Conservation (phyloP, 345 rosid species). For the Acer campestre region DNA sequence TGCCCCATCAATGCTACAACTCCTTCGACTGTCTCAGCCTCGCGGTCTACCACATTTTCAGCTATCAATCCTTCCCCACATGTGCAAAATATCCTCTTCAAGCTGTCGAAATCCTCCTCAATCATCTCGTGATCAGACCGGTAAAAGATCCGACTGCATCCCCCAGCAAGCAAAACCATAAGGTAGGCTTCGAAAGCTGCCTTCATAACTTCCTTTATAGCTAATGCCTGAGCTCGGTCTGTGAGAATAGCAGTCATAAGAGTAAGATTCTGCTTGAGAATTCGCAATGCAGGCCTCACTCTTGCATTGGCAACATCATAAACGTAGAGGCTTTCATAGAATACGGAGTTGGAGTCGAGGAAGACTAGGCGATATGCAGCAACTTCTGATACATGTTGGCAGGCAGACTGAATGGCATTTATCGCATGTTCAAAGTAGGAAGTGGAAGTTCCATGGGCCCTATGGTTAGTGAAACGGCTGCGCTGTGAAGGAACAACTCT, state of each 20-base stretch:
- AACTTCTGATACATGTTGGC: constrained; percentile 85
- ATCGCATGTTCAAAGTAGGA: constrained; percentile 64
- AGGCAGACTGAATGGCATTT: constrained; percentile 67
- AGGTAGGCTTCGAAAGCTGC: constrained; percentile 78
- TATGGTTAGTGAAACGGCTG: constrained; percentile 35
- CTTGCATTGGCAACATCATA: constrained; percentile 63
- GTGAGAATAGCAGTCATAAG: constrained; percentile 70
- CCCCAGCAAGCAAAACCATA: constrained; percentile 90
- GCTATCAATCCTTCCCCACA: constrained; percentile 78
- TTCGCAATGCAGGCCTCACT: constrained; percentile 58
- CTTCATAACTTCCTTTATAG: constrained; percentile 77
- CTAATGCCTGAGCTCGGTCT: constrained; percentile 71
- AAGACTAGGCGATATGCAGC: constrained; percentile 82
- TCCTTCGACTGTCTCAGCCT: constrained; percentile 75
- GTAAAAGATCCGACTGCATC: constrained; percentile 53
- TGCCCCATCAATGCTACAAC: constrained; percentile 73
- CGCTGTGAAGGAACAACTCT: constrained; percentile 44
- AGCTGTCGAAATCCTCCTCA: constrained; percentile 68
- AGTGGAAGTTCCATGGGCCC: constrained; percentile 36
- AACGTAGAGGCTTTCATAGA: constrained; percentile 71
- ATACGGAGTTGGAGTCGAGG: constrained; percentile 67
- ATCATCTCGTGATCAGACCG: constrained; percentile 57
- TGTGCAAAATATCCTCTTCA: constrained; percentile 65
- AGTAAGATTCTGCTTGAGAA: constrained; percentile 73
- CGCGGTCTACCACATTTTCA: constrained; percentile 65